phyloP scores from a whole-genome alignment of 768 basidiomycete species.

The Clitopilus hobsonii region DNA sequence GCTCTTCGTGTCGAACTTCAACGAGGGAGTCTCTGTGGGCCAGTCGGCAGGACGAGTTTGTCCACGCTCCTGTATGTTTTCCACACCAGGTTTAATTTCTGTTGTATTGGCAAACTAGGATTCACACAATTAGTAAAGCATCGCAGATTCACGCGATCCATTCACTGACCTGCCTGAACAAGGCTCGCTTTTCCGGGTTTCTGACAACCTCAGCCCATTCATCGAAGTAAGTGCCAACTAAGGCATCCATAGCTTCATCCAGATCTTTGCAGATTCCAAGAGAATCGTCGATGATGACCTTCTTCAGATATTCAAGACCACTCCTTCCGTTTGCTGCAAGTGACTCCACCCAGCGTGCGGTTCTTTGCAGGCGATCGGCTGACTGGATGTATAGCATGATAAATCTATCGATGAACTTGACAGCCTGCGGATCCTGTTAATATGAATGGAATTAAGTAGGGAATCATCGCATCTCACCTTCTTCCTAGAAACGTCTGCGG shows the following conservation, averaged over 20 bases:
- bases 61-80: conserved; percentile 55
- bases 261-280: conserved; percentile 69
- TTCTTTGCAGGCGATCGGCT: conserved; percentile 67
- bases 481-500: conserved; percentile 58
- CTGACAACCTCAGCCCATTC: conserved; percentile 68
- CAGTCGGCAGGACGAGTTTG: conserved; percentile 66
- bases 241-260: conserved; percentile 59
- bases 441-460: background rate
- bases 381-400: conserved; percentile 68
- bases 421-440: conserved; percentile 34
- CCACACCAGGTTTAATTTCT: conserved; percentile 38
- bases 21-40: conserved; percentile 49
- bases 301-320: conserved; percentile 39
- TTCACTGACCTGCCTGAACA: conserved; percentile 13
- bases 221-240: conserved; percentile 61
- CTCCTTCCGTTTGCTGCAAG: conserved; percentile 45
- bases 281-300: conserved; percentile 64
- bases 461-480: conserved; percentile 10
- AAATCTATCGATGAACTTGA: conserved; percentile 62
- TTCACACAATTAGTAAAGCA: conserved; percentile 41
- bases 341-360: conserved; percentile 66
- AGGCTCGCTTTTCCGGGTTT: conserved; percentile 16
- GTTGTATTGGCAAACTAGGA: conserved; percentile 67
- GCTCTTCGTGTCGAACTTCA: conserved; percentile 35
- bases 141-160: background rate